Evolutionary conservation across 768 basidiomycete genomes (phyloP), one percentile per base, ranked within the genome.

Genomic region (Leccinum rimulosum): DNA sequence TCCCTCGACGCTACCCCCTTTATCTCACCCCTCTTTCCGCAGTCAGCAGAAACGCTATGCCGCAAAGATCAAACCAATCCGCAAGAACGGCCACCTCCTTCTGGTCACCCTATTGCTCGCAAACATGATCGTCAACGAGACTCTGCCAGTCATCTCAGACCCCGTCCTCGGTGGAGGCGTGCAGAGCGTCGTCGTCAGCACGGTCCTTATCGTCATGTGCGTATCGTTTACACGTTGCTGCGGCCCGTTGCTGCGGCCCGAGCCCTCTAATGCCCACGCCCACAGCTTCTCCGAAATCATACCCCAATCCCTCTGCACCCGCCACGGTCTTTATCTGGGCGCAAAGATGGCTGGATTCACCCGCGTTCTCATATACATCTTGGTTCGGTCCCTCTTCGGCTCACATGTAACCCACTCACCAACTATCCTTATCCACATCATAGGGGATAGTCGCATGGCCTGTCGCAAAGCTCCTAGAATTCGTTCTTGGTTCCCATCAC

Each of bases 61-160:
- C 8, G 83, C 83, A 66, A 88, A 89, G 75, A 95, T 95, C 67
- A 86, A 87, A 71, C 93, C 93, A 12, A 86, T 96, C 51, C 87
- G 93, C 57, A 79, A 86, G 76, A 87, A 93, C 64, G 90, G 91
- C 2, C 91, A 93, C 69, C 76, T 92, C 31, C 79, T 94, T 10
- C 83, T 94, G 58, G 90, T 92, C 57, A 92, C 91, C 0, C 84
- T 93, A 40, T 82, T 93, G 10, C 76, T 95, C 31, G 87, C 89
- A 35, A 95, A 95, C 74, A 95, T 95, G 93, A 91, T 95, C 57
- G 88, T 89, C 66, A 95, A 95, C 70, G 93, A 94, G 75, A 80
- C 89, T 0, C 83, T 94, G 5, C 93, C 94, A 36, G 82, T 95
- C 62, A 91, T 95, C 59, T 80, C 88, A 11, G 89, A 91, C 69